Evolutionary conservation across 2,329 filamentous ascomycete genomes (phyloP), one percentile per base, ranked within the genome.

Genomic region (Lithohypha guttulata): DNA sequence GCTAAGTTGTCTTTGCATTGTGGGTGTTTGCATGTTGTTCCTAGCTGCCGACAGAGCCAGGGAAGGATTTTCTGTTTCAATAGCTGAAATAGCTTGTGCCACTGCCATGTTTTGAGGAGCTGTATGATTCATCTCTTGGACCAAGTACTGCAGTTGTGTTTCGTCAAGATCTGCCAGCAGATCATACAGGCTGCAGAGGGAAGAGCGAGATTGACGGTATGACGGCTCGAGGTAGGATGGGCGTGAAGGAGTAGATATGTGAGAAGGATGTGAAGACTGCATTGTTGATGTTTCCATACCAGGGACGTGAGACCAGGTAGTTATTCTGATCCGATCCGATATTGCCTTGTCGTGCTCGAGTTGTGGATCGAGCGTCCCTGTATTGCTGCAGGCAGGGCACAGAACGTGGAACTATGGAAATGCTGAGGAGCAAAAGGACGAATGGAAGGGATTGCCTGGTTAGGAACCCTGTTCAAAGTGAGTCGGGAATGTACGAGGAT

Each of bases 161-260:
- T 39, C 35, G 35, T 39, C 35, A 14, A 39, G 35, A 39, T 39
- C 35, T 30, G 35, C 35, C 35, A 39, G 35, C 35, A 39, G 35
- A 39, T 39, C 35, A 19, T 39, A 39, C 18, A 39, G 35, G 17
- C 20, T 27, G 35, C 7, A 31, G 27, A 39, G 14, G 11, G 35
- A 39, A 19, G 35, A 39, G 6, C 20, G 26, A 14, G 35, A 31
- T 22, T 39, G 34, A 17, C 29, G 34, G 15, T 26, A 18, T 9
- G 34, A n/a, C n/a, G 25, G n/a, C 17, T 28, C 13, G 22, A 27
- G 27, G 17, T 15, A 23, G 27, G 4, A 10, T 22, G 26, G 18
- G 10, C 18, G 18, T 11, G 35, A 27, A 31, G 3, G n/a, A 14
- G 15, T 23, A 22, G 33, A 25, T 26, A 35, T 35, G 22, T 35